These are phyloP conservation scores for Cucumis cinereus DNA, from an alignment of 306 rosid species.

Conservation along the genomic window DNA sequence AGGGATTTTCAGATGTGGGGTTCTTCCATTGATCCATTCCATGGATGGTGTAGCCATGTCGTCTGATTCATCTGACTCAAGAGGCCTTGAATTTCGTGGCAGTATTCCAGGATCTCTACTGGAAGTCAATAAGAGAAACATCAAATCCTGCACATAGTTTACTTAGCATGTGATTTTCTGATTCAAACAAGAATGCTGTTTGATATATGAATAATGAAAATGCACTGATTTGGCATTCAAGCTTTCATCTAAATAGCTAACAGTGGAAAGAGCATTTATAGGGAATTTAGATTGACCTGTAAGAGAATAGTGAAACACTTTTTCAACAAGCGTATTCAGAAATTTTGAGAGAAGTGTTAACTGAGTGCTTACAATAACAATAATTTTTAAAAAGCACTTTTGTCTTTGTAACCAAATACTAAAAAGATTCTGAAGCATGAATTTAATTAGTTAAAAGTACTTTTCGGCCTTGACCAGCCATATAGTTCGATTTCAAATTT, in stretches of 20 bases:
- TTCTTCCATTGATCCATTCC: constrained; percentile 85
- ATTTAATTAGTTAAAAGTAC: not conserved
- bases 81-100: constrained; percentile 74
- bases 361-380: not conserved
- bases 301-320: not conserved
- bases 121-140: constrained; percentile 70
- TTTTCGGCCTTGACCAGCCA: not conserved
- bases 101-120: constrained; percentile 91
- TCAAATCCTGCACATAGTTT: constrained; percentile 59
- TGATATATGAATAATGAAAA: not conserved
- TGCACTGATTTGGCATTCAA: not conserved
- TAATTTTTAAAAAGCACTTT: not conserved
- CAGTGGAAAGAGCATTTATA: not conserved
- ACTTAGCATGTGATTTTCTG: constrained; percentile 19
- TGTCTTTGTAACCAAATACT: not conserved
- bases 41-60: constrained; percentile 72
- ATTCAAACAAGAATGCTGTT: constrained; percentile 7
- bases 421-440: not conserved
- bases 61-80: constrained; percentile 52
- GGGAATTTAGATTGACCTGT: not conserved
- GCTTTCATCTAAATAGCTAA: not conserved
- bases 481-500: not conserved
- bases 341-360: not conserved
- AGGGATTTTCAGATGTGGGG: constrained; percentile 79
- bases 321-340: not conserved